Evolutionary conservation across 345 rosid species (phyloP).

Genomic region (Salix exigua): DNA sequence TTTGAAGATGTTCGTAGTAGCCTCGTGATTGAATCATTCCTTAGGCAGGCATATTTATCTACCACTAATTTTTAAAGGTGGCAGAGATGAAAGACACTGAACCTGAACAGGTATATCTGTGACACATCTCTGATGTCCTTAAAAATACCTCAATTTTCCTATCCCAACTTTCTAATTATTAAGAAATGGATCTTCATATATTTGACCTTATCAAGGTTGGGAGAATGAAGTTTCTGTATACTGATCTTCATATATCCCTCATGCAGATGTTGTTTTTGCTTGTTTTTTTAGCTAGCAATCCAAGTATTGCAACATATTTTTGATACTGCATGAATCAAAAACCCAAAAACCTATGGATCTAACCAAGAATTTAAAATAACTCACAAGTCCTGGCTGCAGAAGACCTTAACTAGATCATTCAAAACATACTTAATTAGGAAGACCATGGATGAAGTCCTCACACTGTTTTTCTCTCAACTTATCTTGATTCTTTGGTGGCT

Average conservation of each 20-base stretch:
- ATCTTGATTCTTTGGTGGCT: constrained; percentile 56
- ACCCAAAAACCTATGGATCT: too few species aligned
- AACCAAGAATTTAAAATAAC: too few species aligned
- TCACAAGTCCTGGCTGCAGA: too few species aligned
- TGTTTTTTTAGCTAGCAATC: not conserved
- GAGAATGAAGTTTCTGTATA: not conserved
- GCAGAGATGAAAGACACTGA: not conserved
- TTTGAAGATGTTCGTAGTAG: not conserved
- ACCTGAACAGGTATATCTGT: not conserved
- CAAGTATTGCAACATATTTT: not conserved
- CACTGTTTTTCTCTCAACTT: constrained; percentile 57
- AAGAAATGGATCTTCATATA: not conserved
- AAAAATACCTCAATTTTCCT: not conserved
- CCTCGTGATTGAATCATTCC: not conserved
- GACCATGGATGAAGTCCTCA: constrained; percentile 78
- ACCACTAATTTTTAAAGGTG: not conserved
- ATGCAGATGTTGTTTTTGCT: not conserved
- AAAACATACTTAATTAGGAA: constrained; percentile 52
- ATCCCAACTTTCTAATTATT: not conserved
- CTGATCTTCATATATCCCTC: too few species aligned
- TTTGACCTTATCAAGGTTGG: not conserved
- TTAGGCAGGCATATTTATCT: constrained; percentile 12
- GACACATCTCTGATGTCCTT: not conserved
- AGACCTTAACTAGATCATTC: constrained; percentile 10
- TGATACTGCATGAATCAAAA: too few species aligned